phyloP scores from a whole-genome alignment of 768 basidiomycete species.

The Floccularia luteovirens region DNA sequence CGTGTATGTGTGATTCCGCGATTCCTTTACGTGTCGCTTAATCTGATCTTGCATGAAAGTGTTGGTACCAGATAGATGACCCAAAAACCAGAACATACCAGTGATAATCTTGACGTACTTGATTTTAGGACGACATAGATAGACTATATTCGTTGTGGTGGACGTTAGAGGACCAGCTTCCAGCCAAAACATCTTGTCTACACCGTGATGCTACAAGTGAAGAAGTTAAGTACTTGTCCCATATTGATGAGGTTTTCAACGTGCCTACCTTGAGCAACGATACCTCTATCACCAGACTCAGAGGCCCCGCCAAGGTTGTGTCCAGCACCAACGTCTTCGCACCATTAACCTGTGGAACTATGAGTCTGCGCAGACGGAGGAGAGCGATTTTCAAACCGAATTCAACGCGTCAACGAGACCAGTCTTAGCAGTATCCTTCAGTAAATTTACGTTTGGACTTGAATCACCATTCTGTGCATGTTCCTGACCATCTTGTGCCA shows the following conservation, averaged over 20 bases:
- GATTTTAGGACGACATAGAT: slow-evolving; percentile 85
- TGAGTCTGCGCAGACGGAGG: not conserved
- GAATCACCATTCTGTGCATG: slow-evolving; percentile 19
- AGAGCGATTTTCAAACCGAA: slow-evolving; percentile 39
- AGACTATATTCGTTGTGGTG: slow-evolving; percentile 83
- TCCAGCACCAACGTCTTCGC: slow-evolving; percentile 97
- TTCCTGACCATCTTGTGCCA: slow-evolving; percentile 28
- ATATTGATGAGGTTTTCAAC: not conserved
- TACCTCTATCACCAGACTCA: slow-evolving; percentile 94
- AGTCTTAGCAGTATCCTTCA: slow-evolving; percentile 76
- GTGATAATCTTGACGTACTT: slow-evolving; percentile 85
- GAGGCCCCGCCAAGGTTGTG: slow-evolving; percentile 77
- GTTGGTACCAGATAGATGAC: slow-evolving; percentile 13
- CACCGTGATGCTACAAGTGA: slow-evolving; percentile 79
- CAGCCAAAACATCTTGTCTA: slow-evolving; percentile 99
- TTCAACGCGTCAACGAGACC: slow-evolving; percentile 83
- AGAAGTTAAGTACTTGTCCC: slow-evolving; percentile 1
- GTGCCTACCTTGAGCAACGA: slow-evolving; percentile 83
- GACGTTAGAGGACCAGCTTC: slow-evolving; percentile 82
- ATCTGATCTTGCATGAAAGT: slow-evolving; percentile 70
- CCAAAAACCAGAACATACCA: slow-evolving; percentile 43
- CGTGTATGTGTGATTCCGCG: slow-evolving; percentile 77
- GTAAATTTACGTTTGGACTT: slow-evolving; percentile 48
- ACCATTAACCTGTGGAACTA: slow-evolving; percentile 62
- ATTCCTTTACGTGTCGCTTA: slow-evolving; percentile 65